Conservation (phyloP, 805 yeast species). For the Candida ascalaphidarum region DNA sequence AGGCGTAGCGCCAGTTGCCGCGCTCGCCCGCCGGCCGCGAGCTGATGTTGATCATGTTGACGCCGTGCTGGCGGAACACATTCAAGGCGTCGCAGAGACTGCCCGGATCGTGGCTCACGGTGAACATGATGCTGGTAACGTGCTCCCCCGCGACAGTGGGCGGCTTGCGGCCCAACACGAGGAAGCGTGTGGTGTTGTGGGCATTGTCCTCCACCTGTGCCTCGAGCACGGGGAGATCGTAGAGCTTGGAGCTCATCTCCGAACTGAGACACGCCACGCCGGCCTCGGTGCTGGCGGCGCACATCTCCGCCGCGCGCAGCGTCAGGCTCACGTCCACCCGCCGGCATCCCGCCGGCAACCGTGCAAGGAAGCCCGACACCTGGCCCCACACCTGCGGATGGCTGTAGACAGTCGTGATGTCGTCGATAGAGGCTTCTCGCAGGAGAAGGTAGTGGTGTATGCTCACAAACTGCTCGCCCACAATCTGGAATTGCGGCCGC, state of each 20-base stretch:
- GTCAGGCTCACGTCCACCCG: slow-evolving; percentile 71
- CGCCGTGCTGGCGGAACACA: slow-evolving; percentile 42
- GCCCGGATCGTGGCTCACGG: slow-evolving; percentile 62
- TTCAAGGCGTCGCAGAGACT: slow-evolving; percentile 60
- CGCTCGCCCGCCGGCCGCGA: slow-evolving; percentile 61
- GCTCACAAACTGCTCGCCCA: slow-evolving; percentile 75
- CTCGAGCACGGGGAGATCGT: slow-evolving; percentile 4
- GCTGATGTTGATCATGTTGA: slow-evolving; percentile 64
- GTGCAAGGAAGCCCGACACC: slow-evolving; percentile 46
- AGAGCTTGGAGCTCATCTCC: slow-evolving; percentile 7
- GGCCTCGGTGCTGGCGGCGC: too few species aligned
- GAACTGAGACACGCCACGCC: slow-evolving; percentile 36
- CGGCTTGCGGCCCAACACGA: slow-evolving; percentile 45
- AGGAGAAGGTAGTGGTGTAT: slow-evolving; percentile 72
- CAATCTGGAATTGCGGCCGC: slow-evolving; percentile 36
- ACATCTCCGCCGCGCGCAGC: slow-evolving; percentile 70
- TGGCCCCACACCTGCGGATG: slow-evolving; percentile 99
- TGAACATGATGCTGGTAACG: slow-evolving; percentile 56
- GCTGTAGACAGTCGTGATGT: slow-evolving; percentile 59
- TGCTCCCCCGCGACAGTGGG: slow-evolving; percentile 2
- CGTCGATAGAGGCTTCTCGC: slow-evolving; percentile 30
- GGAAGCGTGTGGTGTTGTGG: slow-evolving; percentile 80
- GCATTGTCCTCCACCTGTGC: slow-evolving; percentile 58
- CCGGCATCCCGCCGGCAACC: slow-evolving; percentile 25
- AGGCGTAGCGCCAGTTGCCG: slow-evolving; percentile 79